phyloP scores from a whole-genome alignment of 73 alveolate genomes.

The Paraurostyla sp. region DNA sequence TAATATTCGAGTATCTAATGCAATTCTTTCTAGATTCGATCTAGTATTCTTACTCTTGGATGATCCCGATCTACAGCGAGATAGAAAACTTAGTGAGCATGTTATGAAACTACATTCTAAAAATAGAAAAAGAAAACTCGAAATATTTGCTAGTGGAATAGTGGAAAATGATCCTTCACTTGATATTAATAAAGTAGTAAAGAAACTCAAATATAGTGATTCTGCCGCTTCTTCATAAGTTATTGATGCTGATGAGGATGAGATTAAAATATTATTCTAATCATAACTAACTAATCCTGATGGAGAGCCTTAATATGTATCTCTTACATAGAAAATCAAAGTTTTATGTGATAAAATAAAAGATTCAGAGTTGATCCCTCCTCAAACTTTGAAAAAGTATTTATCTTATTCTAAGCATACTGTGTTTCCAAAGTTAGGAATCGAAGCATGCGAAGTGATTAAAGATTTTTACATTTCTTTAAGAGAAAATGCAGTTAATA shows the following conservation, averaged over 20 bases:
- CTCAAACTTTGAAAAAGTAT: constrained; percentile 73
- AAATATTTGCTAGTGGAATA: neutral
- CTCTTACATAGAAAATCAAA: constrained; percentile 30
- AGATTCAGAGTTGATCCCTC: constrained; percentile 57
- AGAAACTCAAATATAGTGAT: neutral
- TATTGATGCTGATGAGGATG: neutral
- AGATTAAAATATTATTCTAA: neutral
- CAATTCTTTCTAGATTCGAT: constrained; percentile 88
- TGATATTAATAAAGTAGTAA: constrained; percentile 13
- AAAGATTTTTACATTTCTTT: constrained; percentile 79
- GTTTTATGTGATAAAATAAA: constrained; percentile 49
- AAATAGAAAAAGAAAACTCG: constrained; percentile 56
- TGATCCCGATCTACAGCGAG: constrained; percentile 88
- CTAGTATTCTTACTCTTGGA: constrained; percentile 87
- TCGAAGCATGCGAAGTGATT: constrained; percentile 85
- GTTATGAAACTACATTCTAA: constrained; percentile 82
- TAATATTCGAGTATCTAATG: constrained; percentile 79
- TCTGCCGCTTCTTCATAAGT: neutral
- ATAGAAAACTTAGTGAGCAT: constrained; percentile 83
- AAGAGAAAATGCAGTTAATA: constrained; percentile 74
- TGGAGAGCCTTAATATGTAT: neutral
- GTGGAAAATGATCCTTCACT: neutral
- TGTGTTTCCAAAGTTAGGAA: constrained; percentile 71
- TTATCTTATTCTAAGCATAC: constrained; percentile 70
- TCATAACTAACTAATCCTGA: neutral